Evolutionary conservation across 441 rosid genomes (phyloP).

Genomic region (Viola pubescens): DNA sequence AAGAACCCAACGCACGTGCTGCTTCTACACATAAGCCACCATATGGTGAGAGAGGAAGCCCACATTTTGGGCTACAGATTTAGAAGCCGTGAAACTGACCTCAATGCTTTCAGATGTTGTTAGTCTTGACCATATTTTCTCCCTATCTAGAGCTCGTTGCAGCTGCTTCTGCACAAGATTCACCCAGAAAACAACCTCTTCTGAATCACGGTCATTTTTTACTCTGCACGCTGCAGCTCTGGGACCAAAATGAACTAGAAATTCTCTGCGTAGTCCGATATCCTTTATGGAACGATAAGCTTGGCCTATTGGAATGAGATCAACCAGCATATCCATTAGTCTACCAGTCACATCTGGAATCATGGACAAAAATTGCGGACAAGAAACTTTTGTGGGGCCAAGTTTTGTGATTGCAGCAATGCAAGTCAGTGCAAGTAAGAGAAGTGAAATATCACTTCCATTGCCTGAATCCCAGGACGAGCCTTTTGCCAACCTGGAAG

Average conservation of each 20-base stretch:
- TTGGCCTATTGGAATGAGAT: slow-evolving; percentile 57
- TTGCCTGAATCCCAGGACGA: slow-evolving; percentile 37
- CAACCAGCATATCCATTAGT: slow-evolving; percentile 86
- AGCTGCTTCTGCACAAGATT: slow-evolving; percentile 85
- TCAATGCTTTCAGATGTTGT: slow-evolving; percentile 95
- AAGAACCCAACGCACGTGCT: neutral
- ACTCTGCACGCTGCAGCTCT: slow-evolving; percentile 79
- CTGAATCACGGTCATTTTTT: slow-evolving; percentile 53
- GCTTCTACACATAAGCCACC: neutral
- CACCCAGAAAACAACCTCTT: slow-evolving; percentile 93
- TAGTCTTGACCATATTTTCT: slow-evolving; percentile 93
- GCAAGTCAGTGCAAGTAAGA: slow-evolving; percentile 78
- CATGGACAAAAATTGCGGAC: slow-evolving; percentile 60
- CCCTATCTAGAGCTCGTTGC: slow-evolving; percentile 83
- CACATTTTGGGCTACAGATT: too few species aligned
- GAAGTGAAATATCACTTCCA: slow-evolving; percentile 64
- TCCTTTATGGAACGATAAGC: slow-evolving; percentile 65
- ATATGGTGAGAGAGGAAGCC: too few species aligned
- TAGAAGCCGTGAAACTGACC: slow-evolving; percentile 39
- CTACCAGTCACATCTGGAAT: slow-evolving; percentile 73
- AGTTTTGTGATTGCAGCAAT: slow-evolving; percentile 81
- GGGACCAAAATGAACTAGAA: slow-evolving; percentile 94
- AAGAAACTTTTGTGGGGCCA: slow-evolving; percentile 78
- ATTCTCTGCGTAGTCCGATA: slow-evolving; percentile 74
- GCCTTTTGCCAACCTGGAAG: slow-evolving; percentile 50